Evolutionary conservation across 305 asterid genomes (phyloP).

Genomic region (Andrographis paniculata): DNA sequence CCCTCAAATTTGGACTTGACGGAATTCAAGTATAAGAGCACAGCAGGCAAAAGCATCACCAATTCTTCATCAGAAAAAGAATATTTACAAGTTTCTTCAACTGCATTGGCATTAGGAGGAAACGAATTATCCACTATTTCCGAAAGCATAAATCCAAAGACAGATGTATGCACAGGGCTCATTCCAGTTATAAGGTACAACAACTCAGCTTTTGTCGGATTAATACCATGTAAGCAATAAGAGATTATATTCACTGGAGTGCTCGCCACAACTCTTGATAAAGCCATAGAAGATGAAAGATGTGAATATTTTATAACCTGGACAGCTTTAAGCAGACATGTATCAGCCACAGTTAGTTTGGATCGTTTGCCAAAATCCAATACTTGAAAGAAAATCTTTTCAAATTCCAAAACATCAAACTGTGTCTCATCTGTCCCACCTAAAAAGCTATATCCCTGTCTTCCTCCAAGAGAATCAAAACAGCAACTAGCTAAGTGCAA

Average conservation of each 20-base stretch:
- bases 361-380: constrained; percentile 35
- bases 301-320: constrained; percentile 37
- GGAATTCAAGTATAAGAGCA: constrained; percentile 40
- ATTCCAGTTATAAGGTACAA: constrained; percentile 48
- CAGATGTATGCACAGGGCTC: constrained; percentile 62
- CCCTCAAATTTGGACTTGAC: constrained; percentile 37
- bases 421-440: constrained; percentile 29
- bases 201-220: constrained; percentile 50
- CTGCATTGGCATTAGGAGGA: constrained; percentile 23
- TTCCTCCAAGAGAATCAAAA: constrained; percentile 35
- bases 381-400: constrained; percentile 40
- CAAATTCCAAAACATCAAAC: constrained; percentile 40
- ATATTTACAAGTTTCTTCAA: constrained; percentile 23
- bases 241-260: constrained; percentile 46
- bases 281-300: constrained; percentile 39
- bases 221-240: constrained; percentile 49
- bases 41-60: constrained; percentile 68
- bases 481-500: constrained; percentile 59
- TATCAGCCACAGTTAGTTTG: constrained; percentile 58
- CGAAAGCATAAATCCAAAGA: constrained; percentile 51
- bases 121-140: constrained; percentile 31
- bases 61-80: constrained; percentile 49
- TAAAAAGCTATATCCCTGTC: constrained; percentile 16
- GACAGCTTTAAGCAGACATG: constrained; percentile 69
- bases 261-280: constrained; percentile 51